These are phyloP conservation scores for Elymus sibiricus DNA, from an alignment of 176 grass and related monocot genomes.

Conservation along the genomic window DNA sequence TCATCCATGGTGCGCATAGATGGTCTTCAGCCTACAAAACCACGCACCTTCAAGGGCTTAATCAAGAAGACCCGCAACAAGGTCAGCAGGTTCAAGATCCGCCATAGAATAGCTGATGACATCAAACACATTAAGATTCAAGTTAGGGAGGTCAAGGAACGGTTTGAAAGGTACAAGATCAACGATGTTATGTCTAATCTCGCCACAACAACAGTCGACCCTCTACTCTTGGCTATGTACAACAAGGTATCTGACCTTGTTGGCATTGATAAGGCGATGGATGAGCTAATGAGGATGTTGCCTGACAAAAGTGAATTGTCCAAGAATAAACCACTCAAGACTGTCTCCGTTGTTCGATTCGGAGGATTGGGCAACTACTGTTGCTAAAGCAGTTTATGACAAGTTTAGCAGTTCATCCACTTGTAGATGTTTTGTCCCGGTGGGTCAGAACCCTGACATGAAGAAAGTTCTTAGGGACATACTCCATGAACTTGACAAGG, in stretches of 20 bases:
- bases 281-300: not conserved
- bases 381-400: not conserved
- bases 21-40: not conserved
- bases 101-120: not conserved
- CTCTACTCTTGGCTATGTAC: not conserved
- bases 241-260: not conserved
- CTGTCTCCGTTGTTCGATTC: not conserved
- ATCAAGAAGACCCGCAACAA: not conserved
- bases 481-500: too few species aligned
- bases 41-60: not conserved
- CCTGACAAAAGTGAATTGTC: too few species aligned
- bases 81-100: not conserved
- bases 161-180: not conserved
- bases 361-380: slow-evolving; percentile 17
- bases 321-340: not conserved
- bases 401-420: not conserved
- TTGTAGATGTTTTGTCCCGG: too few species aligned
- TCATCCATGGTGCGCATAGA: not conserved
- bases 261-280: not conserved
- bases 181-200: not conserved
- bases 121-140: not conserved
- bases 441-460: too few species aligned
- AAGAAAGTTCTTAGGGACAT: too few species aligned
- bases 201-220: not conserved
- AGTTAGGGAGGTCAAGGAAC: not conserved